phyloP scores from a whole-genome alignment of 164 flowering plant genomes.

The Litsea cubeba region DNA sequence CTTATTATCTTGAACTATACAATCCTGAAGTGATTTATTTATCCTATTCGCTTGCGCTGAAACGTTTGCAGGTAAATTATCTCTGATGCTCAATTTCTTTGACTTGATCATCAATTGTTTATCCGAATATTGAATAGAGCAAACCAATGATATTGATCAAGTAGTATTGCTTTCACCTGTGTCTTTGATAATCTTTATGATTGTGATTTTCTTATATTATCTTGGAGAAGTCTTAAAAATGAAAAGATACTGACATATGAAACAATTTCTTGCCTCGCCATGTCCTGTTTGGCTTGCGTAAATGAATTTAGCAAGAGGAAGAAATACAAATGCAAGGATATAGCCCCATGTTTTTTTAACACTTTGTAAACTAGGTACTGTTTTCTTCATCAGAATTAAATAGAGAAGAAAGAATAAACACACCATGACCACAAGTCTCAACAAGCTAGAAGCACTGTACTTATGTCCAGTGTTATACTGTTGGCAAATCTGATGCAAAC shows the following conservation, averaged over 20 bases:
- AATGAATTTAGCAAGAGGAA: neutral
- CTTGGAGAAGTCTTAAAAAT: neutral
- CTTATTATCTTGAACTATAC: slow-evolving; percentile 30
- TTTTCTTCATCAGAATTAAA: neutral
- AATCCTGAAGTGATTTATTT: slow-evolving; percentile 8
- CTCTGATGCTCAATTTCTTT: neutral
- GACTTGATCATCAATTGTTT: neutral
- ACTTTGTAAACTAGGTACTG: neutral
- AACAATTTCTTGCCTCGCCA: neutral
- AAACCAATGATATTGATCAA: neutral
- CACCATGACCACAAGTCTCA: neutral
- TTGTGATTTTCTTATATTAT: no score
- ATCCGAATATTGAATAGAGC: neutral
- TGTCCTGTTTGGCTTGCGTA: neutral
- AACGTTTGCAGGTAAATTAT: slow-evolving; percentile 35
- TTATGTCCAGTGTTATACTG: neutral
- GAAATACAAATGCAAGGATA: neutral
- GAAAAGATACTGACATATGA: neutral
- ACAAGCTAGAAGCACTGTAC: neutral
- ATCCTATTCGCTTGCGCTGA: slow-evolving; percentile 29
- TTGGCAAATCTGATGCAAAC: neutral
- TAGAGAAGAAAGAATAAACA: neutral
- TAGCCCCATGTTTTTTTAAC: neutral
- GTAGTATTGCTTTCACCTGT: neutral
- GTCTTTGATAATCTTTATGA: neutral